Base-by-base conservation (phyloP, 2,329 filamentous ascomycete species). In the Hirsutella thompsonii region DNA sequence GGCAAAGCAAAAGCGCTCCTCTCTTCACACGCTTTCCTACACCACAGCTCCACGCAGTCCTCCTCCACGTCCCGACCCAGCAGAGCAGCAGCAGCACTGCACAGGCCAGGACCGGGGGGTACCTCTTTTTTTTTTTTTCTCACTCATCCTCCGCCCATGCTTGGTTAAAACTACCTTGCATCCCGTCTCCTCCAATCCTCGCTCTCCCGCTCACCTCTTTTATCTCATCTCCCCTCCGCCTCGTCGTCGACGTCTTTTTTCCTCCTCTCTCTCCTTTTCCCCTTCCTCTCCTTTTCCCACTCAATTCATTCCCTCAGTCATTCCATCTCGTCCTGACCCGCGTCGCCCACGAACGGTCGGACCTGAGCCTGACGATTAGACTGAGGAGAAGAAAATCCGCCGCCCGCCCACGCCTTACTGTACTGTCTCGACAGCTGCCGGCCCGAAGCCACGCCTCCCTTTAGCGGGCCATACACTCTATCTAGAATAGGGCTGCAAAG, bases 301-400 rank as follows among this genome's bases (percentile, higher is more conserved):
- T 44, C 67, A 67, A 72, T 67, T 72, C 69, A 64, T 74, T 73
- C 64, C 62, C 65, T 69, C 65, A 63, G 64, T 62, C 63, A 58
- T 64, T 59, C 60, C 59, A 58, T 58, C 62, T 66, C 62, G 65
- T 71, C 68, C 65, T 62, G 60, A 60, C 59, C 54, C 52, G 54
- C 54, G 52, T 48, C 38, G 36, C 51, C 50, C 53, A 52, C 53
- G 59, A n/a, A n/a, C n/a, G 59, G 59, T 57, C 54, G 48, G 54
- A 51, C 52, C 52, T 51, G 49, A 47, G 48, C 57, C 43, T 47
- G 49, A 46, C 44, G 43, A 46, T 40, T 57, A 55, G 54, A 53
- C 52, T 46, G 58, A 60, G 57, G 56, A 55, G 55, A 60, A 58
- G 55, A n/a, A n/a, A n/a, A n/a, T 46, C 46, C 46, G 49, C 18